Evolutionary conservation across 257 asterid species (phyloP), one percentile per base, ranked within the genome.

Genomic region (Lycium ferocissimum): DNA sequence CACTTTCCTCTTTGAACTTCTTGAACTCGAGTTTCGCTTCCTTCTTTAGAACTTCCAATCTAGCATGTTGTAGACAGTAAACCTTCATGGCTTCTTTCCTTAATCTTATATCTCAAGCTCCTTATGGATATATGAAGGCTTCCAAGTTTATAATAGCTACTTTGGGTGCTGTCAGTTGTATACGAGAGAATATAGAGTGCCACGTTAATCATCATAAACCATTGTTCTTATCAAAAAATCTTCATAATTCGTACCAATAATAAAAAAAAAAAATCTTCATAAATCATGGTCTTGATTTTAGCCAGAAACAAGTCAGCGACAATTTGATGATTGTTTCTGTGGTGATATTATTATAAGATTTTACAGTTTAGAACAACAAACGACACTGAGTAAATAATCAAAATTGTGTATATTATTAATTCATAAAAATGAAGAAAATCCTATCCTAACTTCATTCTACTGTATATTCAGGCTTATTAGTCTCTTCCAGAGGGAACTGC

Each of bases 401-500:
- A 17, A 8, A 79, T 61, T 3, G 49, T 26, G 13, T 22, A 22
- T 38, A n/a, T 72, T 15, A 7, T 17, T 15, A 9, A 20, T 58
- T 45, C 37, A n/a, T 17, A 17, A n/a, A 14, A 17, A 17, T 72
- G 33, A 51, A 22, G 59, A 61, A 76, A 22, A 51, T 22, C 63
- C 79, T 63, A n/a, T n/a, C n/a, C n/a, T 56, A 38, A 35, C 58
- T 49, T 76, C 40, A 43, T 61, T 22, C n/a, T 56, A 13, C 84
- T 65, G 67, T 66, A 66, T 73, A 91, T 85, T 88, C 97, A 95
- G 99, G 97, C 98, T 43, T 95, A 95, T 89, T 91, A 94, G 83
- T 93, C 99, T 66, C 99, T 95, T 85, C 99, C 98, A 12, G 97
- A 94, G 85, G 98, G 97, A 83, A 91, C 91, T 89, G 97, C 99